Base-by-base conservation (phyloP, 306 rosid genomes). In the Leucaena leucocephala region DNA sequence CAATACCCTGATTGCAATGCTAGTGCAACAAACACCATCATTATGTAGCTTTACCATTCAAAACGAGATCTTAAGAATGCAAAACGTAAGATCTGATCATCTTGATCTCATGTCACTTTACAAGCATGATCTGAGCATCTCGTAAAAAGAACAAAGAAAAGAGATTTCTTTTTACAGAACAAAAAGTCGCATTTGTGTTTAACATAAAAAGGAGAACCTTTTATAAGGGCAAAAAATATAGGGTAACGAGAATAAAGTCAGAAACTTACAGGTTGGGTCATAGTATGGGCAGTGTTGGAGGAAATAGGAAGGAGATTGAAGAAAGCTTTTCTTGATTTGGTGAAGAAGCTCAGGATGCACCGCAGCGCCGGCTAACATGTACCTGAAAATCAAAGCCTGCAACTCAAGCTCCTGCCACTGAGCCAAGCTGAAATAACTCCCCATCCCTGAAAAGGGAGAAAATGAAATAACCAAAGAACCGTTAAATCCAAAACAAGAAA, bases 351-450 rank as follows among this genome's bases (percentile, higher is more conserved):
- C 97, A 57, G 87, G 68, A 49, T 98, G 99, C 71, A 96, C 97
- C 77, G 97, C 86, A 72, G 94, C 90, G 62, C 99, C 98, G 16
- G 95, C 98, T 43, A 88, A 17, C 93, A 96, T 91, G 82, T 93
- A 91, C 77, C 96, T 86, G 82, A 89, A 93, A 76, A 93, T 96
- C 89, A 93, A 82, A 72, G 98, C 97, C 84, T 96, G 99, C 75
- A 96, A 84, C 89, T 96, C 98, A 42, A 96, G 99, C 46, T 96
- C 99, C 71, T 96, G 97, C 98, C 93, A 89, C 86, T 96, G 99
- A 33, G 90, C 85, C 80, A 90, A 69, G 83, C 93, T 96, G 89
- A 96, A 96, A 80, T 54, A 89, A 82, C 90, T 91, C 70, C 91
- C 91, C 91, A 89, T 90, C 75, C 86, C 98, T 95, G 72, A 38